These are phyloP conservation scores for Agaricus sinodeliciosus DNA, from an alignment of 768 basidiomycete species.

Conservation along the genomic window DNA sequence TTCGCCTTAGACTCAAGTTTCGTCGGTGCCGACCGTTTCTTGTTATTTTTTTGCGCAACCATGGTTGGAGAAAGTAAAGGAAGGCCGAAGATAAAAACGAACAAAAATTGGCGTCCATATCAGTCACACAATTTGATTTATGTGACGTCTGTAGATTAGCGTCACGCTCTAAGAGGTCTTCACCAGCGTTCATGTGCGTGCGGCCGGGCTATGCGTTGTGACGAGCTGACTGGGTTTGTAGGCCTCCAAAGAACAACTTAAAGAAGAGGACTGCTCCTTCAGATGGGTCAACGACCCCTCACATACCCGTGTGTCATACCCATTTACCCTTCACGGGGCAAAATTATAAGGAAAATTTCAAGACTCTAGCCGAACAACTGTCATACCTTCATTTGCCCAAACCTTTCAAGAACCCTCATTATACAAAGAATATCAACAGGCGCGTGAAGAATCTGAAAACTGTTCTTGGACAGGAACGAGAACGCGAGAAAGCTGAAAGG, in stretches of 20 bases:
- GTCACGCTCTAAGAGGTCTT: not conserved
- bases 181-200: constrained; percentile 7
- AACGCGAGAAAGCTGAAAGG: constrained; percentile 63
- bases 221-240: constrained; percentile 14
- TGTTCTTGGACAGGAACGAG: constrained; percentile 72
- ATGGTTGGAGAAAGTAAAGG: constrained; percentile 17
- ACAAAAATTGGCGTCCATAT: constrained; percentile 8
- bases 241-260: constrained; percentile 39
- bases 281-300: constrained; percentile 38
- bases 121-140: constrained; percentile 1
- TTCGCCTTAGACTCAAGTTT: constrained; percentile 43
- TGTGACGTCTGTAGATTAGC: not conserved
- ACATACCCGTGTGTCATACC: constrained; percentile 28
- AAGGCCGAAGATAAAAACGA: not conserved
- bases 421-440: constrained; percentile 63
- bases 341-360: not conserved
- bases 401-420: constrained; percentile 73
- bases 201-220: not conserved
- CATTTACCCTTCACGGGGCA: not conserved
- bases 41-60: constrained; percentile 33
- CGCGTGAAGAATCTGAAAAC: constrained; percentile 77
- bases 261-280: constrained; percentile 34
- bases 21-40: constrained; percentile 44
- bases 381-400: constrained; percentile 65
- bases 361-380: constrained; percentile 71